phyloP scores from a whole-genome alignment of 441 rosid species.

The Pelargonium myrrhifolium region DNA sequence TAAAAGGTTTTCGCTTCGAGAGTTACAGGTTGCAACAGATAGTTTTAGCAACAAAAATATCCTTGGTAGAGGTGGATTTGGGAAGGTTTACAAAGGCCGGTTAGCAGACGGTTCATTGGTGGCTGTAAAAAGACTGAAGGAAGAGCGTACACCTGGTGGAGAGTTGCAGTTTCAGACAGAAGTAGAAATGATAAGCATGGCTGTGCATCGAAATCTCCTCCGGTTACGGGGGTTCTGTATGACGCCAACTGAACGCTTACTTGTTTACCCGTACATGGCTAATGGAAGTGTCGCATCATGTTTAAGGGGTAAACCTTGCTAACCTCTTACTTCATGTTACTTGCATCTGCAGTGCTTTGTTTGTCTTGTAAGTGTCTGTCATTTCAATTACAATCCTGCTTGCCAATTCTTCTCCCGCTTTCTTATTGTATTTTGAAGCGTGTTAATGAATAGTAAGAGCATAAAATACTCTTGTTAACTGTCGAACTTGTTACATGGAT shows the following conservation, averaged over 20 bases:
- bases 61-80: slow-evolving; percentile 92
- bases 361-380: background rate
- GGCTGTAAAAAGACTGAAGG: slow-evolving; percentile 83
- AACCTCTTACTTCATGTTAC: slow-evolving; percentile 1
- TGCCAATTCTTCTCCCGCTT: background rate
- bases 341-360: slow-evolving; percentile 10
- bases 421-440: background rate
- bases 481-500: background rate
- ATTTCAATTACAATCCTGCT: background rate
- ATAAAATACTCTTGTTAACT: background rate
- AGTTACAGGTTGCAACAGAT: slow-evolving; percentile 85
- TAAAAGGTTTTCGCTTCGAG: slow-evolving; percentile 76
- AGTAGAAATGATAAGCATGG: slow-evolving; percentile 97
- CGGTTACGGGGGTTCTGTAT: slow-evolving; percentile 85
- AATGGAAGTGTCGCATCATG: slow-evolving; percentile 98
- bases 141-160: slow-evolving; percentile 89
- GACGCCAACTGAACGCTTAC: slow-evolving; percentile 86
- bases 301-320: slow-evolving; percentile 51
- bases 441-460: background rate
- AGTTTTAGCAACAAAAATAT: slow-evolving; percentile 81
- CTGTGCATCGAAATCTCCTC: slow-evolving; percentile 82
- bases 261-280: slow-evolving; percentile 95
- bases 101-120: slow-evolving; percentile 84
- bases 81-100: slow-evolving; percentile 87
- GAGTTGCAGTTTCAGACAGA: slow-evolving; percentile 92